Base-by-base conservation (phyloP, 805 yeast species). In the Lipomyces spencermartinsiae region DNA sequence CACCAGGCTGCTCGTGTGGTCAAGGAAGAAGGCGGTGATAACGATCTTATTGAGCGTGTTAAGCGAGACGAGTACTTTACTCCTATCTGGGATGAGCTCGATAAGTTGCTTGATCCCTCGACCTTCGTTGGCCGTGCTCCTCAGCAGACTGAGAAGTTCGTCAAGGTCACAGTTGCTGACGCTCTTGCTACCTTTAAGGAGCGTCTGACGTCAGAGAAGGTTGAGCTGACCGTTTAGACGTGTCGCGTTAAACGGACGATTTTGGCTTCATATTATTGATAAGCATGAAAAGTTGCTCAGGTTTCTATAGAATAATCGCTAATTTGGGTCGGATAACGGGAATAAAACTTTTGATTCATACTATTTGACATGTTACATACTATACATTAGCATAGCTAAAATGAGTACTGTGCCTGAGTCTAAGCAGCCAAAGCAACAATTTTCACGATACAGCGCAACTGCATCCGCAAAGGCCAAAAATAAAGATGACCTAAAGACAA, bases 71-170 rank as follows among this genome's bases (percentile, higher is more conserved):
- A 85, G 12, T 78, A 80, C 56, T 77, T 86, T 19, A 81, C 83
- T 78, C 99, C 99, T 68, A 89, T 95, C 74, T 91, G 96, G 91
- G 81, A 77, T 66, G 92, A 95, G 61, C 85, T 95, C 77, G 97
- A 91, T 68, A 71, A 81, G 29, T 85, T 95, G 75, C 86, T 95
- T 76, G 93, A 94, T 75, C 98, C 99, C 71, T 82, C 89, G 25
- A 95, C 99, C 39, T 95, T 95, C 79, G 96, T 93, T 59, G 99
- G 99, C 75, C 91, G 99, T 81, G 99, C 99, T 65, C 98, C 98
- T 57, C 90, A 93, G 81, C 99, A 95, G 83, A 92, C 97, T 66
- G 97, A 90, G 79, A 94, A 93, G 81, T 95, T 95, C 77, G 89
- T 95, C 73, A 86, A 86, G 67, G 86, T 85, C 66, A 96, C 94